Evolutionary conservation across 345 rosid genomes (phyloP), one percentile per base, ranked within the genome.

Genomic region (Odontarrhena argentea): DNA sequence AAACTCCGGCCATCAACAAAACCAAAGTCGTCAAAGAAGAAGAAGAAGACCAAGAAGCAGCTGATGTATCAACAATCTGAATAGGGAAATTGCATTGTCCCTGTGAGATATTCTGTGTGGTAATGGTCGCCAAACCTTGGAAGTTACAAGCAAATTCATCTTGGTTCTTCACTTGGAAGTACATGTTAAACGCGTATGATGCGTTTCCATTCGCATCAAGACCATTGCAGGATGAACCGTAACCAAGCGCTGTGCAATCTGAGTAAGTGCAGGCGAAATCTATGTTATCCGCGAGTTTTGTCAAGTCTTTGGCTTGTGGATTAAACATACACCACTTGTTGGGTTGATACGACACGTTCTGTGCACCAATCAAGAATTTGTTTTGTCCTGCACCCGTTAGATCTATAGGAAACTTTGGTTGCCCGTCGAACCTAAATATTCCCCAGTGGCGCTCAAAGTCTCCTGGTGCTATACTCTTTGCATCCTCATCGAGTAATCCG

Each of bases 381-480:
- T 83, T 84, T 67, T 85, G 93, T 52, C 79, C 81, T 80, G 79
- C 84, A 3, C 97, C 97, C 0, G 92, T 77, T 4, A 90, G 42
- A 72, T 89, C 93, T 8, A 93, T 4, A 0, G 82, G 70, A 67
- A 82, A 92, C 68, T 92, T 92, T 37, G 97, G 91, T 68, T 86
- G 87, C 41, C 96, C 96, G 7, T 93, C 94, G 9, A 77, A 89
- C 52, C 68, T 68, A 14, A 82, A 90, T 44, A 92, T 68, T 4
- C 96, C 96, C 96, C 96, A 89, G 8, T 92, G 97, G 8, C 96
- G 93, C 78, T 92, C 98, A 6, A 87, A 93, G 7, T 42, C 77
- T 47, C 98, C 98, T 0, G 94, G 98, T 36, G 75, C 75, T 54
- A 63, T 70, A 2, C 69, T 70, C 54, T 70, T 70, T 0, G 57